Base-by-base conservation (phyloP, 768 basidiomycete genomes). In the Pleurotus tuoliensis region DNA sequence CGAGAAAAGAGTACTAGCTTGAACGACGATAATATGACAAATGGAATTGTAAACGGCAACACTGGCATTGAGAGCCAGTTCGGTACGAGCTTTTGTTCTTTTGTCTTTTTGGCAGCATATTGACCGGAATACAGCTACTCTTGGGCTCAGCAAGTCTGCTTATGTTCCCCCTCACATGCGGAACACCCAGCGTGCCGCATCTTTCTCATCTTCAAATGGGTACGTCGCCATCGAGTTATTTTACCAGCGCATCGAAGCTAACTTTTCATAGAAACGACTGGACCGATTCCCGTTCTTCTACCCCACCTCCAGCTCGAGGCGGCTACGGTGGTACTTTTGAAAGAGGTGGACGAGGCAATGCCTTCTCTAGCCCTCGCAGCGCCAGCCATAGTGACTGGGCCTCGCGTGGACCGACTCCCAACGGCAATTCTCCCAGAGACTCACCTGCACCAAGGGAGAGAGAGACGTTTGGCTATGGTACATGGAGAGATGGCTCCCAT, bases 131-230 rank as follows among this genome's bases (percentile, higher is more conserved):
- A 5, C 69, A 92, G 90, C 85, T 69, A 81, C 86, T 78, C 86
- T 92, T 69, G 82, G 85, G 69, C 82, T 92, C 72, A 82, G 80
- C 65, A 88, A 84, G 81, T 81, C 87, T 67, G 82, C 92, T 60
- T 94, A 94, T 78, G 89, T 94, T 67, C 92, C 92, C 63, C 92
- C 92, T 64, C 91, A 93, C 69, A 71, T 91, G 80, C 90, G 92
- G 80, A 82, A 78, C 73, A 72, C 79, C 83, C 90, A 90, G 87
- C 88, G 88, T 82, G 87, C 88, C 82, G 84, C 84, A 72, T 82
- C 87, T 63, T 73, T 78, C 58, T 63, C 79, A 44, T 40, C 66
- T 67, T 58, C 72, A 59, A 83, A 82, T 70, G 86, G 81, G 88
- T 89, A 69, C 49, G 45, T 60, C 58, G 58, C 30, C 50, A 38